Conservation (phyloP, 2,329 filamentous ascomycete genomes). For the Pyrenophora seminiperda region DNA sequence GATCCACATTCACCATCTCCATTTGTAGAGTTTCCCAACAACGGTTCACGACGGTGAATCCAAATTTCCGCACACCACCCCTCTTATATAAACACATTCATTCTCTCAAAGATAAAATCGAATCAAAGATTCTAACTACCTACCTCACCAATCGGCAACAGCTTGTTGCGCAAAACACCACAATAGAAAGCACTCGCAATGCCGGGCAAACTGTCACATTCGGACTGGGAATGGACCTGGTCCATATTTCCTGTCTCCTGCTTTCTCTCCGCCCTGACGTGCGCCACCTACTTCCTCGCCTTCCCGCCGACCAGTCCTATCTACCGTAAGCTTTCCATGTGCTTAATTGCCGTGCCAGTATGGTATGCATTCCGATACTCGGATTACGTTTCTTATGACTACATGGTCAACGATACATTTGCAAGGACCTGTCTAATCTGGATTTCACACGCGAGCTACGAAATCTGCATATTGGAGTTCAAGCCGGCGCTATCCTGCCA, state of each 20-base stretch:
- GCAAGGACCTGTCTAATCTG: constrained; percentile 28
- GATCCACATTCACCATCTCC: background rate
- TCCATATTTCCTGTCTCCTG: background rate
- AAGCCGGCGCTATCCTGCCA: constrained; percentile 1
- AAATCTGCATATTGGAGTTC: constrained; percentile 14
- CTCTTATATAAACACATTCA: too few species aligned
- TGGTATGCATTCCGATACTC: constrained; percentile 19
- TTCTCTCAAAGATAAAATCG: too few species aligned
- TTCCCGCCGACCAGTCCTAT: constrained; percentile 15
- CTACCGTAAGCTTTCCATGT: constrained; percentile 15
- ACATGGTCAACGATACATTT: constrained; percentile 17
- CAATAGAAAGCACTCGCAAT: background rate
- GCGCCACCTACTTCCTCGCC: constrained; percentile 21
- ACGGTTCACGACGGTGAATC: background rate
- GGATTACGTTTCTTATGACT: constrained; percentile 6
- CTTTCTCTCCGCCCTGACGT: constrained; percentile 3
- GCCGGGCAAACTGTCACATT: background rate
- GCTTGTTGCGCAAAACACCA: background rate
- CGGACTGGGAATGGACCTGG: background rate
- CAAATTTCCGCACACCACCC: background rate
- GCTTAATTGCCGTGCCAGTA: constrained; percentile 14
- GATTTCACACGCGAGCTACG: constrained; percentile 23
- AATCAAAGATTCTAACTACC: too few species aligned
- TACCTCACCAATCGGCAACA: too few species aligned
- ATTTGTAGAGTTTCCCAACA: background rate